Evolutionary conservation across 148 eudicot genomes (phyloP).

Genomic region (Hydrangea macrophylla): DNA sequence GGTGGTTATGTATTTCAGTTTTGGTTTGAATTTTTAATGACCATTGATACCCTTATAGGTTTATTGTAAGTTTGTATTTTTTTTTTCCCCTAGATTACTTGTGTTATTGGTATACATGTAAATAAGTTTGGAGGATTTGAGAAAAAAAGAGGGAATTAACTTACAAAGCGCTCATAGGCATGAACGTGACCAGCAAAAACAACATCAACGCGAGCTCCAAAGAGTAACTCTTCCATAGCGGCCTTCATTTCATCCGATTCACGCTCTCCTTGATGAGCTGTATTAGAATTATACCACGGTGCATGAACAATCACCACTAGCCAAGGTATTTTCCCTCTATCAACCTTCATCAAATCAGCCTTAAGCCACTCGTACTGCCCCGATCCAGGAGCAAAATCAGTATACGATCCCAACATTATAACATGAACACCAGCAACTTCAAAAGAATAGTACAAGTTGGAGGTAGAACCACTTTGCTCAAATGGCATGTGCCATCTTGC

Average conservation of each 20-base stretch:
- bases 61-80: too few species aligned
- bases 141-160: too few species aligned
- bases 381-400: constrained; percentile 49
- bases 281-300: constrained; percentile 75
- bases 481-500: constrained; percentile 80
- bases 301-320: constrained; percentile 55
- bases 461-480: constrained; percentile 56
- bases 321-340: constrained; percentile 71
- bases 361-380: constrained; percentile 63
- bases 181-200: too few species aligned
- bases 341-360: constrained; percentile 42
- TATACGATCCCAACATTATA: constrained; percentile 69
- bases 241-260: constrained; percentile 52
- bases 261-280: constrained; percentile 58
- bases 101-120: too few species aligned
- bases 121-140: too few species aligned
- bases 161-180: constrained; percentile 88
- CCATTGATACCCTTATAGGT: too few species aligned
- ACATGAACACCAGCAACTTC: constrained; percentile 69
- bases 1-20: too few species aligned
- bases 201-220: constrained; percentile 49
- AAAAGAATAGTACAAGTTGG: constrained; percentile 71
- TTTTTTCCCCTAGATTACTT: too few species aligned
- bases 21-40: too few species aligned
- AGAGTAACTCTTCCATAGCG: constrained; percentile 59